These are phyloP conservation scores for Ganoderma lingzhi DNA, from an alignment of 1,284 basidiomycete genomes.

Conservation along the genomic window DNA sequence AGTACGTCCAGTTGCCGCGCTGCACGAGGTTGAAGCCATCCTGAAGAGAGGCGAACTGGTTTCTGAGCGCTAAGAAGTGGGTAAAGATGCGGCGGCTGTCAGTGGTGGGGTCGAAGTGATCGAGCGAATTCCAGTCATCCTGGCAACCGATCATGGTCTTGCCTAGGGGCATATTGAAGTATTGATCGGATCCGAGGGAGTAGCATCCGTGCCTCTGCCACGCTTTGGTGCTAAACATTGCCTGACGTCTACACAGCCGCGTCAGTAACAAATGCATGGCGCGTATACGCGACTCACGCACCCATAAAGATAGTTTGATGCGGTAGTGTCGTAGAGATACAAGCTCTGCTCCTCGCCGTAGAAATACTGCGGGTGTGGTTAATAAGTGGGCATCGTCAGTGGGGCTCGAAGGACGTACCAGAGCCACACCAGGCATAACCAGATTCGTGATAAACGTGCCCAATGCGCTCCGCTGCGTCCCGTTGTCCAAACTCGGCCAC, in stretches of 20 bases:
- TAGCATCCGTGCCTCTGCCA: constrained; percentile 96
- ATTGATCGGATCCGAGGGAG: constrained; percentile 86
- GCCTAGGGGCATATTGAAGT: constrained; percentile 89
- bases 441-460: constrained; percentile 82
- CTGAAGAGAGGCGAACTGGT: constrained; percentile 75
- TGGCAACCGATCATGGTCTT: constrained; percentile 81
- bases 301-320: constrained; percentile 90
- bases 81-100: constrained; percentile 77
- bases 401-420: constrained; percentile 53
- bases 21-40: constrained; percentile 86
- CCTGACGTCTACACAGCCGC: constrained; percentile 73
- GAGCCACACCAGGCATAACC: constrained; percentile 87
- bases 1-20: constrained; percentile 84
- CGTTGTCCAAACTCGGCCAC: constrained; percentile 88
- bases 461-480: constrained; percentile 77
- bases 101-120: constrained; percentile 91
- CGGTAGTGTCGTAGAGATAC: constrained; percentile 85
- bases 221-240: constrained; percentile 84
- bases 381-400: constrained; percentile 18
- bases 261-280: neutral
- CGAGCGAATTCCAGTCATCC: constrained; percentile 89
- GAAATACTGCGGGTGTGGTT: constrained; percentile 56
- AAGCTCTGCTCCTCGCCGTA: constrained; percentile 93
- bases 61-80: constrained; percentile 78
- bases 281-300: constrained; percentile 43